Percentiles rank a stretch among this genome's conserved stretches.
phyloP scores from a whole-genome alignment of 106 monocot species.

The Acorus calamus region DNA sequence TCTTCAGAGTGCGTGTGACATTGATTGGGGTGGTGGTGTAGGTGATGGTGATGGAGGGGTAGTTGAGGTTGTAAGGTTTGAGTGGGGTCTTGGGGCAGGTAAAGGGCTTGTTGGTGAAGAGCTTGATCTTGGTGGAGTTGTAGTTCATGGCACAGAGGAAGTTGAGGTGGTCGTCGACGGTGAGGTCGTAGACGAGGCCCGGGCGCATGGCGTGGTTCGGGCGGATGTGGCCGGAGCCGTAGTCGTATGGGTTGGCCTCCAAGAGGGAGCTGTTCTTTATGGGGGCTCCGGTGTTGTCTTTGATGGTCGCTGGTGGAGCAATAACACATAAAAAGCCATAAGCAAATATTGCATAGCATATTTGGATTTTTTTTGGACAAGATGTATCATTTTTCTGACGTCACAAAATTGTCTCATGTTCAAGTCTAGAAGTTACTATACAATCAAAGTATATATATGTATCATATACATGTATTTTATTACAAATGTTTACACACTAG shows the following conservation, averaged over 20 bases:
- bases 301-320: background rate
- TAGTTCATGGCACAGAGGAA: conserved; percentile 42
- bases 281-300: conserved; percentile 22
- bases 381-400: too few relatives aligned
- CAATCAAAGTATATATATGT: conserved; percentile 14
- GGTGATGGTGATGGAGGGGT: conserved; percentile 40
- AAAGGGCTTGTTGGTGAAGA: conserved; percentile 6
- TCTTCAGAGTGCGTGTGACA: conserved; percentile 31
- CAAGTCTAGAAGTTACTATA: conserved; percentile 9
- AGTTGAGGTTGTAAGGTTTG: conserved; percentile 20
- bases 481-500: too few relatives aligned
- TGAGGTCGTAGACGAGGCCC: conserved; percentile 47
- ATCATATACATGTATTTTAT: too few relatives aligned
- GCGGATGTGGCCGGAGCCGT: conserved; percentile 36
- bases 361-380: too few relatives aligned
- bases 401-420: too few relatives aligned
- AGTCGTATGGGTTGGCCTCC: conserved; percentile 28
- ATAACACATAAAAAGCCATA: too few relatives aligned
- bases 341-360: too few relatives aligned
- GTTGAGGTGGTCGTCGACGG: conserved; percentile 27
- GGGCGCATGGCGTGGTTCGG: conserved; percentile 50
- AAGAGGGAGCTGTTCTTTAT: conserved; percentile 29
- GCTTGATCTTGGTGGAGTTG: conserved; percentile 15
- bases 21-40: conserved; percentile 7
- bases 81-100: conserved; percentile 10